Conservation (phyloP, 257 asterid species). For the Paulownia fortunei region DNA sequence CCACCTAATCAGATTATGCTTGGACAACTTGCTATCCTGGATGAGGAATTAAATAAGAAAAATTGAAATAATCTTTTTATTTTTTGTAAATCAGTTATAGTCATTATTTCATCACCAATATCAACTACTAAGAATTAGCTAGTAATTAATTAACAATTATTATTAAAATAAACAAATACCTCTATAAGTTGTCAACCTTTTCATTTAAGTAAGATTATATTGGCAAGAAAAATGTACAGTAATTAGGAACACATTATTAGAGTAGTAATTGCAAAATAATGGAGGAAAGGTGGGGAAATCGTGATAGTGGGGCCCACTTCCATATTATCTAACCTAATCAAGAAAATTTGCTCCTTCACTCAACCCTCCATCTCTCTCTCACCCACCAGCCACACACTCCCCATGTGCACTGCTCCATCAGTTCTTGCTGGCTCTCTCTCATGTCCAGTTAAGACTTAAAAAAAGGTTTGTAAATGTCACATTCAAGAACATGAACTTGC, state of each 20-base stretch:
- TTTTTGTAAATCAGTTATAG: neutral
- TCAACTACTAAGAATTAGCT: too few relatives aligned
- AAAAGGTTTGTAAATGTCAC: slow-evolving; percentile 45
- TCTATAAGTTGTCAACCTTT: too few relatives aligned
- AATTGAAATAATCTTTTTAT: neutral
- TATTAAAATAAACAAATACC: too few relatives aligned
- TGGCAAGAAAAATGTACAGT: neutral
- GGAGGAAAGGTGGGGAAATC: slow-evolving; percentile 37
- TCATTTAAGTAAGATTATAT: neutral
- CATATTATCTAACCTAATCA: slow-evolving; percentile 24
- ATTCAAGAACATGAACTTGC: slow-evolving; percentile 45
- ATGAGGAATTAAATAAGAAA: neutral
- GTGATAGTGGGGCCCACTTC: slow-evolving; percentile 32
- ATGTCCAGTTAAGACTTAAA: slow-evolving; percentile 59
- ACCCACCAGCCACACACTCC: slow-evolving; percentile 37
- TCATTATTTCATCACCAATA: too few relatives aligned
- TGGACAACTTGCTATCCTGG: neutral
- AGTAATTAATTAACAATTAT: too few relatives aligned
- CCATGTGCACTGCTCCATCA: slow-evolving; percentile 80
- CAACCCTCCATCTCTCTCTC: slow-evolving; percentile 32
- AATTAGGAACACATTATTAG: slow-evolving; percentile 15
- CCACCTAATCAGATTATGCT: neutral
- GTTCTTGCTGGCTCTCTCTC: slow-evolving; percentile 73
- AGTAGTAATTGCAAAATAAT: slow-evolving; percentile 40
- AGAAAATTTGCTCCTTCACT: slow-evolving; percentile 32